Percentiles rank a stretch among this genome's conserved stretches.
Conservation (phyloP, 2,329 filamentous ascomycete genomes). For the Cordyceps cicadae region DNA sequence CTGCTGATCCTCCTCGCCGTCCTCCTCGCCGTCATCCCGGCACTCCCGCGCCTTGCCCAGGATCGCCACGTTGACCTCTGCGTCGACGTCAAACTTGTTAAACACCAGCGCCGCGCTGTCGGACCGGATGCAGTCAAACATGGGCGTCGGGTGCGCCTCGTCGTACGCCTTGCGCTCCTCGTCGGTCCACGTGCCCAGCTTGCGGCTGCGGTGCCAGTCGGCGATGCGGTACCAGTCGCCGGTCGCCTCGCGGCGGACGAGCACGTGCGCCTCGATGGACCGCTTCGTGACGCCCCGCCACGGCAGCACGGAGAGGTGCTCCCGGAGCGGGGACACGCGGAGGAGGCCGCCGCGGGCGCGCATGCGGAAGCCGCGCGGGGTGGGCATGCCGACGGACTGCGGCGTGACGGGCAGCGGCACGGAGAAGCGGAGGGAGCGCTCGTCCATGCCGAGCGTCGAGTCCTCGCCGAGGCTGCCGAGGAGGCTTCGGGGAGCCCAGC, state of each 20-base stretch:
- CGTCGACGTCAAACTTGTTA: not conserved
- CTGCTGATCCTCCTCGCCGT: not conserved
- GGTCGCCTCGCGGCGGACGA: constrained; percentile 11
- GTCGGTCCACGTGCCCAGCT: constrained; percentile 14
- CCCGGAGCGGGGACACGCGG: not conserved
- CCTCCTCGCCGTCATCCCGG: not conserved
- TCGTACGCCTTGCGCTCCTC: constrained; percentile 14
- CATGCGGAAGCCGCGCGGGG: constrained; percentile 15
- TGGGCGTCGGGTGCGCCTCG: constrained; percentile 7
- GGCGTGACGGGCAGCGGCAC: not conserved
- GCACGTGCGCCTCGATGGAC: constrained; percentile 12
- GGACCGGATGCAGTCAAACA: constrained; percentile 15
- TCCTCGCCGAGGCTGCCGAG: constrained; percentile 15
- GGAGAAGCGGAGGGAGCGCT: constrained; percentile 14
- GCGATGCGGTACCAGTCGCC: constrained; percentile 15
- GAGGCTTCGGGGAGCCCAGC: constrained; percentile 21
- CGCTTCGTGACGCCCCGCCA: constrained; percentile 15
- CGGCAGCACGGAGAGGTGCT: constrained; percentile 13
- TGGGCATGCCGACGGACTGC: constrained; percentile 12
- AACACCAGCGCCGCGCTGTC: constrained; percentile 13
- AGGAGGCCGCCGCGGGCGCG: constrained; percentile 13
- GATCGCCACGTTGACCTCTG: not conserved
- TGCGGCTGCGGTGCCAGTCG: constrained; percentile 17
- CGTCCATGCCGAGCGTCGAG: constrained; percentile 13
- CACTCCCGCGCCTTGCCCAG: not conserved